A percentile compares a stretch with the other conserved stretches of the same genome.
phyloP scores from a whole-genome alignment of 352 stramenopile species.

The Phytophthora boehmeriae region DNA sequence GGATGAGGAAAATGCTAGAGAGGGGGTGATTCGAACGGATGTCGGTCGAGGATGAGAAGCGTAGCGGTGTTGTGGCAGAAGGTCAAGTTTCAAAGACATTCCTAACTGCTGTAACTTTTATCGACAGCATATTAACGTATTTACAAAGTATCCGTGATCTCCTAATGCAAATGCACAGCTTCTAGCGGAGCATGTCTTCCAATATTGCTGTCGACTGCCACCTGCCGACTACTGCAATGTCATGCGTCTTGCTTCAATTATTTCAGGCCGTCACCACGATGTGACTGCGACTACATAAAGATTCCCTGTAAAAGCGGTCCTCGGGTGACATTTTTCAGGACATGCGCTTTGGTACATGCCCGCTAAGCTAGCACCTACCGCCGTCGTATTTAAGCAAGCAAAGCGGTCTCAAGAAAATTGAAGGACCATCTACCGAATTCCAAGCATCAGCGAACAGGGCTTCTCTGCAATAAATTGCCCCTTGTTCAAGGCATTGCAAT shows the following conservation, averaged over 20 bases:
- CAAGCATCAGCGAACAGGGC: too few relatives aligned
- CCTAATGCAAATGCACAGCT: background rate
- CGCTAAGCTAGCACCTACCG: too few relatives aligned
- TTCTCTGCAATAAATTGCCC: too few relatives aligned
- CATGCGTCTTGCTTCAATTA: too few relatives aligned
- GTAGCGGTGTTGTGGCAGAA: background rate
- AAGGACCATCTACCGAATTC: too few relatives aligned
- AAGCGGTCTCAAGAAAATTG: too few relatives aligned
- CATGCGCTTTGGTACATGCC: too few relatives aligned
- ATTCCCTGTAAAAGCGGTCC: background rate
- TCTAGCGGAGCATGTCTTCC: background rate
- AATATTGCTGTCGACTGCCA: too few relatives aligned
- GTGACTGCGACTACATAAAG: background rate
- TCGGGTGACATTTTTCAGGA: background rate
- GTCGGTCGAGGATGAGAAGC: background rate
- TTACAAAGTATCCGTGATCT: background rate
- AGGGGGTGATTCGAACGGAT: background rate
- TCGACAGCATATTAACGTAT: background rate
- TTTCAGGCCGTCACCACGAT: background rate
- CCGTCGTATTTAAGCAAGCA: too few relatives aligned
- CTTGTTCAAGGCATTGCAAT: too few relatives aligned
- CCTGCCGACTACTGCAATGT: too few relatives aligned
- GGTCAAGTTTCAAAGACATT: background rate
- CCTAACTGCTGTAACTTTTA: background rate
- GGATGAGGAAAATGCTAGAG: slow-evolving; percentile 1